A percentile compares a stretch with the other conserved stretches of the same genome.
Conservation (phyloP, 2,329 filamentous ascomycete genomes). For the Furcasterigmium furcatum region DNA sequence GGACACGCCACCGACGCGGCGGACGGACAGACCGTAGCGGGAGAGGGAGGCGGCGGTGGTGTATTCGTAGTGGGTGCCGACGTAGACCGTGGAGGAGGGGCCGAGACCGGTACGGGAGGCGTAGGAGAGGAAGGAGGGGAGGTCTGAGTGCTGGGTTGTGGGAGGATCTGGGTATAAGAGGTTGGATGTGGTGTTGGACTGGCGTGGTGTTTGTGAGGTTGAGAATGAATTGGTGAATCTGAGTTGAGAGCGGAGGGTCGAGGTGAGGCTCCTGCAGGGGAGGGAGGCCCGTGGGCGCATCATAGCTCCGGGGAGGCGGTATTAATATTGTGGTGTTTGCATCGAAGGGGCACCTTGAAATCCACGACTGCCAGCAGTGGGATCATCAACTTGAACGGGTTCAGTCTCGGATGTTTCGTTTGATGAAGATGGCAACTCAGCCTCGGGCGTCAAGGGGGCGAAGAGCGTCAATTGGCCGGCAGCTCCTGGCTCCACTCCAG, state of each 20-base stretch:
- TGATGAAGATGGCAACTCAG: too few species aligned
- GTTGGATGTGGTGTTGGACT: not conserved
- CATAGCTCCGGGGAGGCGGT: too few species aligned
- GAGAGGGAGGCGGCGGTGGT: slow-evolving; percentile 53
- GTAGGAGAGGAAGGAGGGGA: slow-evolving; percentile 63
- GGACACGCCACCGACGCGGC: slow-evolving; percentile 60
- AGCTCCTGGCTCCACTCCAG: not conserved
- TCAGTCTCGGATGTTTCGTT: too few species aligned
- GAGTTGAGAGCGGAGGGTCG: too few species aligned
- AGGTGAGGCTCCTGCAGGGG: too few species aligned
- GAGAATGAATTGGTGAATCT: not conserved
- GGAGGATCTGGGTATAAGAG: slow-evolving; percentile 41
- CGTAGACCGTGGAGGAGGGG: slow-evolving; percentile 55
- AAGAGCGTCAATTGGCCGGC: not conserved
- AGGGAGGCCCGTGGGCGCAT: too few species aligned
- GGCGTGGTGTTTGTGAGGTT: not conserved
- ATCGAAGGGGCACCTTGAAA: too few species aligned
- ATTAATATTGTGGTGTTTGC: too few species aligned
- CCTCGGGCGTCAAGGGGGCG: too few species aligned
- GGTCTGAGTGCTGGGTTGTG: slow-evolving; percentile 55
- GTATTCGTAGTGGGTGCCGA: slow-evolving; percentile 79
- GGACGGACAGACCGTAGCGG: slow-evolving; percentile 60
- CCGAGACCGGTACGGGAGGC: slow-evolving; percentile 54
- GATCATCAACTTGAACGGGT: too few species aligned
- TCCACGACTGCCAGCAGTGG: too few species aligned